phyloP scores from a whole-genome alignment of 306 rosid genomes.

The Prunus padus region DNA sequence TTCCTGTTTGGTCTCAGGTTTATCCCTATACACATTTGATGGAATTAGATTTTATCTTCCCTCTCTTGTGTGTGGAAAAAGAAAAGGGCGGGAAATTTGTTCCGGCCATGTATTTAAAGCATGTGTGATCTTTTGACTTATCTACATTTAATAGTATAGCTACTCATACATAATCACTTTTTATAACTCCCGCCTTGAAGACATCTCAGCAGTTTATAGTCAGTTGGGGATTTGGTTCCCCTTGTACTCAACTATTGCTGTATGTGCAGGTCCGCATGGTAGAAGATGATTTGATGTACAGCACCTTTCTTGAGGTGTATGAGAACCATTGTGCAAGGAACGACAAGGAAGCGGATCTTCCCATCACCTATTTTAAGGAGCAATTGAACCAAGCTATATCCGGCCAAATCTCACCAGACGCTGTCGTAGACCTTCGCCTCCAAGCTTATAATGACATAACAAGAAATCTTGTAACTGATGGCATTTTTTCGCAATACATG shows the following conservation, averaged over 20 bases:
- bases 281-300: constrained; percentile 98
- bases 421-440: constrained; percentile 89
- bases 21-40: constrained; percentile 14
- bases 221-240: not conserved
- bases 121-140: not conserved
- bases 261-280: constrained; percentile 92
- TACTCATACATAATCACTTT: not conserved
- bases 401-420: constrained; percentile 85
- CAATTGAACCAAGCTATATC: constrained; percentile 92
- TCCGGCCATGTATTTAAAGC: not conserved
- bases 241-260: constrained; percentile 6
- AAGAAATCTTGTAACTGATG: constrained; percentile 69
- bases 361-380: constrained; percentile 94
- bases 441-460: constrained; percentile 84
- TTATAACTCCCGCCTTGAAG: not conserved
- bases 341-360: constrained; percentile 93
- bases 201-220: not conserved
- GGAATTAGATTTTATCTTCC: not conserved
- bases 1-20: constrained; percentile 99
- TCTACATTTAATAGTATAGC: not conserved
- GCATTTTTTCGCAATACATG: constrained; percentile 95
- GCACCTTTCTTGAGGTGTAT: constrained; percentile 98
- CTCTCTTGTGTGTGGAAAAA: not conserved
- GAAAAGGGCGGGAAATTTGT: no score
- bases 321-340: constrained; percentile 98